Percentiles rank a stretch among this genome's conserved stretches.
Conservation (phyloP, 805 yeast genomes). For the Candida michaelii region DNA sequence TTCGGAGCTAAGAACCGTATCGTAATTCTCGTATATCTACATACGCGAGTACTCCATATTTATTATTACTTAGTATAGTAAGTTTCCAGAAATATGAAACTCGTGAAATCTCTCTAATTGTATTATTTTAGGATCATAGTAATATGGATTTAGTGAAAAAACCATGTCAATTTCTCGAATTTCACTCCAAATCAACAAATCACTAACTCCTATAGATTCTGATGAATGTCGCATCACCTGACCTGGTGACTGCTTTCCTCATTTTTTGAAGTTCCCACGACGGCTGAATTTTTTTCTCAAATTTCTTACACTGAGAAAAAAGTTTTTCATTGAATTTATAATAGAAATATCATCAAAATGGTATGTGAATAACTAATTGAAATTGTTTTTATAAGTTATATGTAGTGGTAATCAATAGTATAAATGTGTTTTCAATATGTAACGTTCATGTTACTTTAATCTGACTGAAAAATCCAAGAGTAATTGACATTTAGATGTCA, state of each 20-base stretch:
- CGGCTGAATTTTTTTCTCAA: background rate
- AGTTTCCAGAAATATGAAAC: too few relatives aligned
- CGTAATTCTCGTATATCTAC: background rate
- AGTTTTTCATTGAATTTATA: slow-evolving; percentile 16
- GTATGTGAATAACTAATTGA: slow-evolving; percentile 14
- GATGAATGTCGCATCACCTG: background rate
- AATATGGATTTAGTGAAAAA: too few relatives aligned
- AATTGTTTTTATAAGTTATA: background rate
- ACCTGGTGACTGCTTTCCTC: slow-evolving; percentile 15
- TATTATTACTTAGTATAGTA: too few relatives aligned
- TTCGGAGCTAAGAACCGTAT: background rate
- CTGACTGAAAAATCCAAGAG: background rate
- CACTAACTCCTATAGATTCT: too few relatives aligned
- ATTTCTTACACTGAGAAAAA: slow-evolving; percentile 9
- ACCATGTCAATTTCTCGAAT: too few relatives aligned
- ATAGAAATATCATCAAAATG: slow-evolving; percentile 21
- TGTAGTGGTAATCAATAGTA: background rate
- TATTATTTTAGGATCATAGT: too few relatives aligned
- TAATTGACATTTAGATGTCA: background rate
- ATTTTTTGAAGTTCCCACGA: slow-evolving; percentile 3
- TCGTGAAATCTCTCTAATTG: too few relatives aligned
- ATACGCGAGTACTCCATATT: too few relatives aligned
- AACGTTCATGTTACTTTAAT: background rate
- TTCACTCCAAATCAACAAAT: too few relatives aligned
- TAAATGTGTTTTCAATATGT: background rate